A percentile compares a stretch with the other conserved stretches of the same genome.
Conservation (phyloP, 805 yeast species). For the Metschnikowia dekortorum region DNA sequence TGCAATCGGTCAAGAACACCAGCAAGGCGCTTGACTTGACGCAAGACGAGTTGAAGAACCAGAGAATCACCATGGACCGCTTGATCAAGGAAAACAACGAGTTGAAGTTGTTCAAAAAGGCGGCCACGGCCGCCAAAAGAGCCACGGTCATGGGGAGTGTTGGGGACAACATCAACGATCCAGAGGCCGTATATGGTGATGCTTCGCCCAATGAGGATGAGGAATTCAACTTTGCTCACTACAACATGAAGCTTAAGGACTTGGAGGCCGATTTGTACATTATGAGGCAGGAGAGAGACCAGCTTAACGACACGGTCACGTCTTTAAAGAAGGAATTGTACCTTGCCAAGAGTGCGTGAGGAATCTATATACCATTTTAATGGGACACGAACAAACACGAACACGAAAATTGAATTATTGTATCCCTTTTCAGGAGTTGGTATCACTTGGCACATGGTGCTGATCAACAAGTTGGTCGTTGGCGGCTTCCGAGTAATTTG, state of each 20-base stretch:
- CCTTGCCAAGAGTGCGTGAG: constrained; percentile 13
- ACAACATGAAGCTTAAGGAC: constrained; percentile 72
- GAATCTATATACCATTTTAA: not conserved
- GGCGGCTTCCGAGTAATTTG: constrained; percentile 27
- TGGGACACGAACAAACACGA: no score
- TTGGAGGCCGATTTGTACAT: constrained; percentile 80
- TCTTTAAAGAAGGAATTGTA: constrained; percentile 55
- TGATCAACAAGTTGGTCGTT: constrained; percentile 22
- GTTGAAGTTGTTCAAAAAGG: constrained; percentile 48
- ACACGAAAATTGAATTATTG: no score
- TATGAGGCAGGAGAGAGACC: constrained; percentile 79
- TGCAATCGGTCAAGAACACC: constrained; percentile 68
- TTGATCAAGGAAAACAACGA: constrained; percentile 68
- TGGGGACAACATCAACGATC: constrained; percentile 12
- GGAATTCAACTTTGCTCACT: constrained; percentile 47
- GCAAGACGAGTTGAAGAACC: constrained; percentile 64
- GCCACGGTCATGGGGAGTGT: constrained; percentile 14
- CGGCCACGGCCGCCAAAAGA: constrained; percentile 28
- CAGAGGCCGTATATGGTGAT: constrained; percentile 6
- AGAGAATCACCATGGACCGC: constrained; percentile 51
- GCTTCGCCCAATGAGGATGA: constrained; percentile 18
- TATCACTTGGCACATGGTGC: not conserved
- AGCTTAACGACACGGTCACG: constrained; percentile 58
- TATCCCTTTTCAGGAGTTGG: no score
- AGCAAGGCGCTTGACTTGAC: constrained; percentile 70